Evolutionary conservation across 345 rosid genomes (phyloP), one percentile per base, ranked within the genome.

Genomic region (Tarenaya hassleriana): DNA sequence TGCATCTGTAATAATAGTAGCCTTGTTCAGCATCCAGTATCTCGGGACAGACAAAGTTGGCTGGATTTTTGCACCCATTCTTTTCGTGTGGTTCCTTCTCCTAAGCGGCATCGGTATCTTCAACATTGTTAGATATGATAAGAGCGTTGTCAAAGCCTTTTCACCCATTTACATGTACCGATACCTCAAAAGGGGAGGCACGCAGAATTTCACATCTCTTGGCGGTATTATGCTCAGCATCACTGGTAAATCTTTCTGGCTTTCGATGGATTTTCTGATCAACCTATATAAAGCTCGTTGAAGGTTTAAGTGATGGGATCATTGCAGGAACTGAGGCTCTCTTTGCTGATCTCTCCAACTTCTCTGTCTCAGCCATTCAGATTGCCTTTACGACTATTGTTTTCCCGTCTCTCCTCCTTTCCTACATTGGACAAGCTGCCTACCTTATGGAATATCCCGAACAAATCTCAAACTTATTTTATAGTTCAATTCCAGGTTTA

Each of bases 271-370:
- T 24, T 24, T 24, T 24, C 29, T 24, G 55, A 38, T 46, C 43
- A 52, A 32, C 1, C 43, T 32, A 24, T 24, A 24, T 41, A 49
- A n/a, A 48, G 9, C 52, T 29, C 11, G 27, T 8, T 49, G 7
- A 14, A 49, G 19, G 18, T 7, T 14, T n/a, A 12, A 32, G 3
- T 16, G 17, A 24, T 24, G 5, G 5, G 29, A 24, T 24, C 29
- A 24, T 24, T 24, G 27, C 63, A 83, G 91, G 86, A 60, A 77
- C 86, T 1, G 86, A 83, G 63, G 84, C 91, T 58, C 18, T 83
- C 61, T 83, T 77, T 69, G 91, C 91, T 16, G 86, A 80, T 66
- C 84, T 83, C 35, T 86, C 86, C 55, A 86, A 83, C 72, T 83
- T 83, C 54, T 77, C 70, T 63, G 52, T 57, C 57, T 53, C 73